Conservation (phyloP, 2,329 filamentous ascomycete genomes). For the Beauveria pseudobassiana region DNA sequence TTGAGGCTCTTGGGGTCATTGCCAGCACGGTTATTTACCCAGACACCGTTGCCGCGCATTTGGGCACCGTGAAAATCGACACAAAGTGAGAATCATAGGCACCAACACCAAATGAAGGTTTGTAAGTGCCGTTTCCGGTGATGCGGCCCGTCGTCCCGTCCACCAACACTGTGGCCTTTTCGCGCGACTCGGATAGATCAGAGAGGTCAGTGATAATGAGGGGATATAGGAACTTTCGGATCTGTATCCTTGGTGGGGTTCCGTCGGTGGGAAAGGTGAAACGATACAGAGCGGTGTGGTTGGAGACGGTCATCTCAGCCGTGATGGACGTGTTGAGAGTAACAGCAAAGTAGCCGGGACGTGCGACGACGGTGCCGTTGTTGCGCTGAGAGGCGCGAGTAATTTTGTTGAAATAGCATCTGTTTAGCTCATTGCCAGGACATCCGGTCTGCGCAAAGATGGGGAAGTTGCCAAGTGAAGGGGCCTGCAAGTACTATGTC, state of each 20-base stretch:
- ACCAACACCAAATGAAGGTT: constrained; percentile 54
- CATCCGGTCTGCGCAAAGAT: constrained; percentile 42
- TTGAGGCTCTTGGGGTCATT: constrained; percentile 33
- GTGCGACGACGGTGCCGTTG: constrained; percentile 44
- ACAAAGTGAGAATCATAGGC: constrained; percentile 50
- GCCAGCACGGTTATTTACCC: constrained; percentile 44
- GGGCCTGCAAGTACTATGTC: constrained; percentile 18
- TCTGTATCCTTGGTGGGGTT: constrained; percentile 13
- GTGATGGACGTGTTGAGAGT: constrained; percentile 47
- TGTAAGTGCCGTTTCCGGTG: constrained; percentile 49
- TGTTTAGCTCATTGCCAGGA: constrained; percentile 33
- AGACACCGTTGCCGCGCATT: constrained; percentile 50
- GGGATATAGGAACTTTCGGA: constrained; percentile 21
- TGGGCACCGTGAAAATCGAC: constrained; percentile 47
- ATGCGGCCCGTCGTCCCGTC: constrained; percentile 46
- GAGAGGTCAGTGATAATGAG: constrained; percentile 52
- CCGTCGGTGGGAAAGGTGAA: constrained; percentile 45
- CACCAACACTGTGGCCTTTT: constrained; percentile 17
- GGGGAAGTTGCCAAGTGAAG: constrained; percentile 45
- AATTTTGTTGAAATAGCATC: constrained; percentile 44
- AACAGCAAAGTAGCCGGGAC: constrained; percentile 56
- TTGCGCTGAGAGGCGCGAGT: constrained; percentile 40
- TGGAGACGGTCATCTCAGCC: constrained; percentile 56
- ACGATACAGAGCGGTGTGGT: constrained; percentile 53
- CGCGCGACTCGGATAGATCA: constrained; percentile 37